Percentiles rank a stretch among this genome's conserved stretches.
phyloP scores from a whole-genome alignment of 129 eudicot species.

The Flaveria sonorensis region DNA sequence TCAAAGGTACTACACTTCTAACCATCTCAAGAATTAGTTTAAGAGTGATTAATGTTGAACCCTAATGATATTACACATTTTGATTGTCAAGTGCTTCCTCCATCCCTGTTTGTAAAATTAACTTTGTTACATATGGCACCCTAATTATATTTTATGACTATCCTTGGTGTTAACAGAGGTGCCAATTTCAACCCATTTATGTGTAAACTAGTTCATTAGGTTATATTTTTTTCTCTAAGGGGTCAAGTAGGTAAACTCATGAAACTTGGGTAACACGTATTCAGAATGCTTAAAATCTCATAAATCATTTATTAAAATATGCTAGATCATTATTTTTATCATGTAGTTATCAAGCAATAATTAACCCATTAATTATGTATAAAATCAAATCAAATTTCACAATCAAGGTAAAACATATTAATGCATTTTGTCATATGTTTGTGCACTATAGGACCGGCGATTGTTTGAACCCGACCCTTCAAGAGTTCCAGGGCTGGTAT shows the following conservation, averaged over 20 bases:
- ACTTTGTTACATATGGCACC: neutral
- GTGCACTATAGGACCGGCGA: conserved; percentile 39
- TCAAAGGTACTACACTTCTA: conserved; percentile 49
- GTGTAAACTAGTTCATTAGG: neutral
- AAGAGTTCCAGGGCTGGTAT: conserved; percentile 59
- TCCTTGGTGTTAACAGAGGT: neutral
- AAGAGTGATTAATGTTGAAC: conserved; percentile 3
- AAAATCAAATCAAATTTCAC: neutral
- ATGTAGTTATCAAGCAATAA: neutral
- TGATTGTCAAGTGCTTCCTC: conserved; percentile 11
- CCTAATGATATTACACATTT: neutral
- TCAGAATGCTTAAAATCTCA: neutral
- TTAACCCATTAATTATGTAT: neutral
- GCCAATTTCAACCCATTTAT: neutral
- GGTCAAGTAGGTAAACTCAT: neutral
- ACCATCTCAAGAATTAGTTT: neutral
- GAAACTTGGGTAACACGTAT: neutral
- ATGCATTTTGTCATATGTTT: conserved; percentile 21
- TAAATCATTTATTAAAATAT: neutral
- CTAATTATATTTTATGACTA: neutral
- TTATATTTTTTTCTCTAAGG: neutral
- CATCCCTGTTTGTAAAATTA: neutral
- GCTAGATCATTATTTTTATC: neutral
- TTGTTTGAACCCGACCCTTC: conserved; percentile 46
- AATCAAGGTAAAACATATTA: neutral